phyloP scores from a whole-genome alignment of 2,329 filamentous ascomycete species.

The Juglanconis oblonga region DNA sequence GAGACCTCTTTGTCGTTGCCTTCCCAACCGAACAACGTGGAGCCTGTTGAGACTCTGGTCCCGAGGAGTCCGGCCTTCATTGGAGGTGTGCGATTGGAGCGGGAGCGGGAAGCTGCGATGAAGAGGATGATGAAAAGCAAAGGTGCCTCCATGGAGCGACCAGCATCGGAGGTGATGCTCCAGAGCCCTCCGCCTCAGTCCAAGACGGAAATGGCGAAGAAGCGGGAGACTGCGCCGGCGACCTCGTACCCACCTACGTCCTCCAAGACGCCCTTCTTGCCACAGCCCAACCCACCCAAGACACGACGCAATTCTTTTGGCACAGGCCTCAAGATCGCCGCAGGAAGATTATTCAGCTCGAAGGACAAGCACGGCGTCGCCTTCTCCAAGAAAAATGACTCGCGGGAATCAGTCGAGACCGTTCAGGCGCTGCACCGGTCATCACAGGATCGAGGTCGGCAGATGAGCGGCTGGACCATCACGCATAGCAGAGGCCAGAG shows the following conservation, averaged over 20 bases:
- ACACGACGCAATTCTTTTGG: slow-evolving; percentile 11
- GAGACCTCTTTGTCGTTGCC: background rate
- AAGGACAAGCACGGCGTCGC: slow-evolving; percentile 1
- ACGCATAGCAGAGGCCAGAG: slow-evolving; percentile 9
- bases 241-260: slow-evolving; percentile 16
- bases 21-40: background rate
- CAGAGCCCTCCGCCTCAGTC: background rate
- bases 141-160: slow-evolving; percentile 11
- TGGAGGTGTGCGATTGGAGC: slow-evolving; percentile 41
- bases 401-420: slow-evolving; percentile 9
- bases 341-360: slow-evolving; percentile 13
- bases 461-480: background rate
- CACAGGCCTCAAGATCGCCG: slow-evolving; percentile 6
- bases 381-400: background rate
- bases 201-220: slow-evolving; percentile 4
- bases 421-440: slow-evolving; percentile 4
- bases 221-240: slow-evolving; percentile 10
- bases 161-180: slow-evolving; percentile 1
- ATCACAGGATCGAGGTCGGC: slow-evolving; percentile 2
- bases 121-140: slow-evolving; percentile 13
- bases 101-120: slow-evolving; percentile 35
- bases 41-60: slow-evolving; percentile 1
- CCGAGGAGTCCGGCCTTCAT: slow-evolving; percentile 32
- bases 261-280: slow-evolving; percentile 16
- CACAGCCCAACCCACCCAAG: slow-evolving; percentile 5